Conservation (phyloP, 352 stramenopile species). For the Hyaloperonospora arabidopsidis region DNA sequence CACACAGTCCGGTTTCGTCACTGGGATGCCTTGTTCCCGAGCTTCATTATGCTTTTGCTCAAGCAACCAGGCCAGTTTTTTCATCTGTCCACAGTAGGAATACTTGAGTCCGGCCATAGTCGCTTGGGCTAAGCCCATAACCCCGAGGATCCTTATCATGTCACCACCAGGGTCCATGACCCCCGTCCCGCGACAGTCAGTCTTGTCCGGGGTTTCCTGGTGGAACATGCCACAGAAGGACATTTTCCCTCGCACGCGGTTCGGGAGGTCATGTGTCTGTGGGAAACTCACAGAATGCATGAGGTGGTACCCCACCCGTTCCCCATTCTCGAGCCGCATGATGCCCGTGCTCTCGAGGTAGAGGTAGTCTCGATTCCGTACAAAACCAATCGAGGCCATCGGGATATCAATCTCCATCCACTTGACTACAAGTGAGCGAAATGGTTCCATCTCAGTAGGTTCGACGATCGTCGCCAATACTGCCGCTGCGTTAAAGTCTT, state of each 20-base stretch:
- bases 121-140: not conserved
- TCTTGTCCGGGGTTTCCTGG: slow-evolving; percentile 32
- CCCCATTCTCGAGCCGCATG: slow-evolving; percentile 15
- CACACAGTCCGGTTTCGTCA: not conserved
- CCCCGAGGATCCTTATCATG: slow-evolving; percentile 18
- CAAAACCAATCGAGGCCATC: slow-evolving; percentile 29
- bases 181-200: slow-evolving; percentile 36
- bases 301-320: slow-evolving; percentile 30
- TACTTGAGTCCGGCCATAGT: slow-evolving; percentile 14
- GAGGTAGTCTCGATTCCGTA: slow-evolving; percentile 32
- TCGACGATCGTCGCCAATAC: slow-evolving; percentile 49
- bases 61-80: slow-evolving; percentile 19
- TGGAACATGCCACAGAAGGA: slow-evolving; percentile 38
- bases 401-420: slow-evolving; percentile 44
- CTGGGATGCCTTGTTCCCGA: not conserved
- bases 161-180: slow-evolving; percentile 29
- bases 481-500: slow-evolving; percentile 40
- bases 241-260: slow-evolving; percentile 40
- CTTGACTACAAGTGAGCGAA: slow-evolving; percentile 28
- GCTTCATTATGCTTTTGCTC: not conserved
- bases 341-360: slow-evolving; percentile 30
- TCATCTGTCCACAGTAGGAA: slow-evolving; percentile 30
- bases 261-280: slow-evolving; percentile 27
- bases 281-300: slow-evolving; percentile 33
- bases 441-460: slow-evolving; percentile 34